A percentile compares a stretch with the other conserved stretches of the same genome.
Evolutionary conservation across 441 rosid genomes (phyloP).

Genomic region (Kokia cookei): DNA sequence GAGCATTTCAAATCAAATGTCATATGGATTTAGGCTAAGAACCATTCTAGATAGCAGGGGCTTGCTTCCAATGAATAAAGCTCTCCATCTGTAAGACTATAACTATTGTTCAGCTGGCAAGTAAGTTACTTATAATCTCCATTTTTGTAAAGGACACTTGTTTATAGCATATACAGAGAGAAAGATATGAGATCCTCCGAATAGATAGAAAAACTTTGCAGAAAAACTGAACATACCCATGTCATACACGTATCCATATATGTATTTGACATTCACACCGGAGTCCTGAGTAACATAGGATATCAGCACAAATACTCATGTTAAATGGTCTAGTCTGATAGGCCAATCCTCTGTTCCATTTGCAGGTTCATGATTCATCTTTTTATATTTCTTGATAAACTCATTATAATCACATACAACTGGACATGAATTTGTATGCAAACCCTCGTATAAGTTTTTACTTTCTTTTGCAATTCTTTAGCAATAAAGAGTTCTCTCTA

Average conservation of each 20-base stretch:
- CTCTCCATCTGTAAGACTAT: too few relatives aligned
- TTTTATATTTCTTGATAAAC: neutral
- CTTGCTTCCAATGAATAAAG: neutral
- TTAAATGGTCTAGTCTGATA: neutral
- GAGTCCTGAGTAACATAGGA: too few relatives aligned
- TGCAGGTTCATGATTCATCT: neutral
- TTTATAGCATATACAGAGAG: too few relatives aligned
- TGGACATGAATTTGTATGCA: neutral
- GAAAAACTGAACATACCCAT: too few relatives aligned
- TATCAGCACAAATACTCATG: too few relatives aligned
- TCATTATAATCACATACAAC: neutral
- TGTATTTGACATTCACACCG: too few relatives aligned
- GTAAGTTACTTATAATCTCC: too few relatives aligned
- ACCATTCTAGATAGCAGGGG: neutral
- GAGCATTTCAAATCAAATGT: neutral
- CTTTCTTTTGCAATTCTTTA: neutral
- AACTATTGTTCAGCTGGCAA: too few relatives aligned
- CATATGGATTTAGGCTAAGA: neutral
- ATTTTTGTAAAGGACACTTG: too few relatives aligned
- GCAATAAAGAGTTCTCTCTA: neutral
- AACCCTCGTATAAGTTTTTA: neutral
- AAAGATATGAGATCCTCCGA: too few relatives aligned
- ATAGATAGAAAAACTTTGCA: too few relatives aligned
- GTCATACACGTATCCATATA: too few relatives aligned
- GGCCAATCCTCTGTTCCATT: neutral